Base-by-base conservation (phyloP, 805 yeast species). In the Wickerhamiella bombiphila region DNA sequence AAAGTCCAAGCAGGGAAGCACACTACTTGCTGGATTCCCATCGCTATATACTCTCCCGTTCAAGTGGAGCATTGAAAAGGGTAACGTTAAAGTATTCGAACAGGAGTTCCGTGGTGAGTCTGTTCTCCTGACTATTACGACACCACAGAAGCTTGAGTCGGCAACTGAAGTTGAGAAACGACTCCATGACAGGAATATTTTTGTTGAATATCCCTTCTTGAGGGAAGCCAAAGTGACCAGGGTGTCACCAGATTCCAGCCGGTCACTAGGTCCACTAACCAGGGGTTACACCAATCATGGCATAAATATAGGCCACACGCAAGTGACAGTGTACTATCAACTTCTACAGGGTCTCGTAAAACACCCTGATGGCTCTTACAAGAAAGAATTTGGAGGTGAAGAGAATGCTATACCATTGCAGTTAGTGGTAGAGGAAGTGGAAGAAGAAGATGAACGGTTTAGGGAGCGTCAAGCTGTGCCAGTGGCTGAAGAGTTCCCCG, bases 1-100 rank as follows among this genome's bases (percentile, higher is more conserved):
- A 19, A 80, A 79, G 38, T 91, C 83, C 5, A 64, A 68, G 38
- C 57, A 68, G 2, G 96, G 97, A 29, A 61, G 60, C n/a, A 68
- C 76, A 2, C 63, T 80, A 40, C 59, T 80, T 38, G 93, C 94
- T 7, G 95, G 97, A 1, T 91, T 91, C 68, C 97, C 98, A 36
- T 65, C 88, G 11, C 65, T 91, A 51, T 59, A 70, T 34, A 73
- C 93, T 1, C 57, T 91, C 32, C 77, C 83, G 5, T 77, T 74
- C 51, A 55, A 62, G 1, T 45, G 53, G 43, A 63, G 68, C 35
- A 57, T 86, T 45, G 68, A 66, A 32, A 62, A 66, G 43, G 77
- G 74, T 42, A 80, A 76, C 43, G 75, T 83, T 9, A 60, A 68
- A 41, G 79, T 91, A 2, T 91, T 91, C 61, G 83, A 85, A 51